Base-by-base conservation (phyloP, 345 rosid species). In the Brassica cretica region DNA sequence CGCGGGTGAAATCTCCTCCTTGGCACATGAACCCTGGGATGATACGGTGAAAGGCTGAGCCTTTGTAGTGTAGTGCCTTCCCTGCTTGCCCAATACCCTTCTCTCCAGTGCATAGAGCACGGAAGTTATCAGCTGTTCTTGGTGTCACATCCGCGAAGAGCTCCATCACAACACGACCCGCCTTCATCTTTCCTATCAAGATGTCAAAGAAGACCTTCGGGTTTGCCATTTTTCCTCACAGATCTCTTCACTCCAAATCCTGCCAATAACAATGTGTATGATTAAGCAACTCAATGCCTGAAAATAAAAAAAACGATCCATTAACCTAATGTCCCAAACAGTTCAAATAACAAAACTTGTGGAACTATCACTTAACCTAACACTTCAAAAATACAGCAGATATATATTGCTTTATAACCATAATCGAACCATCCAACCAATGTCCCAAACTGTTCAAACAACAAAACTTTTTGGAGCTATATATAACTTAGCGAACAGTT, bases 1-100 rank as follows among this genome's bases (percentile, higher is more conserved):
- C 97, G n/a, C 88, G 85, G 0, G 94, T 89, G 82, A 94, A 91
- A 71, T 91, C 96, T 55, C 97, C 97, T 29, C 94, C 94, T 76
- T 94, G 98, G 78, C 98, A 94, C 98, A 88, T 92, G 87, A 91
- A 94, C 53, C 68, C 80, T 0, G 96, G 98, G 67, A 94, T 94
- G n/a, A 94, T 87, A 6, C 96, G 86, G 77, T 91, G 98, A 84
- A 94, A 94, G 18, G 84, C 18, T 0, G 93, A 90, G 75, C 97
- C 94, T 88, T 92, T 94, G 80, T 87, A 92, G 80, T 88, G 91
- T 29, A 92, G 67, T 0, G 80, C 86, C 86, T 87, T 88, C 6
- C 96, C 98, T 0, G 84, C 71, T 60, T 9, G 63, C 7, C 97
- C 93, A 7, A 89, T 63, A 5, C 96, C 96, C 8, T 86, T 94